These are phyloP conservation scores for Teunomyces funiuensis DNA, from an alignment of 805 yeast species.

Conservation along the genomic window DNA sequence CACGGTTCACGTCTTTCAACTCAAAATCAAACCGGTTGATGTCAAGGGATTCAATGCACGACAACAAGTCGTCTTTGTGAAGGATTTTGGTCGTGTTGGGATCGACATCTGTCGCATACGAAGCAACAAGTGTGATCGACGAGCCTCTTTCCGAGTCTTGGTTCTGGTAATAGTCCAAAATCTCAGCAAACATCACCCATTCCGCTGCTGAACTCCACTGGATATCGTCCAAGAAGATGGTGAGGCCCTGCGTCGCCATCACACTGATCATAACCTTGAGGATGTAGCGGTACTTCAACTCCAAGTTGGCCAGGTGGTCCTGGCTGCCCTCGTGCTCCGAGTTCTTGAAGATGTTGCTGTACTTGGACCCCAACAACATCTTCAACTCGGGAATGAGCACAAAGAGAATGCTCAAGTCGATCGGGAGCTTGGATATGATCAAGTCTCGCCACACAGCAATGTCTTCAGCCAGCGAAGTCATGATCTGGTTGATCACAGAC, in stretches of 20 bases:
- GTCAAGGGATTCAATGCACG: not conserved
- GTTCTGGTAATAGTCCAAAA: constrained; percentile 18
- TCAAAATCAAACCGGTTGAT: constrained; percentile 11
- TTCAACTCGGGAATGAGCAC: constrained; percentile 46
- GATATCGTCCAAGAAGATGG: constrained; percentile 46
- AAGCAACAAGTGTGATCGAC: constrained; percentile 12
- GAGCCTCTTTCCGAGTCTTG: constrained; percentile 10
- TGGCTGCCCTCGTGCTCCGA: constrained; percentile 9
- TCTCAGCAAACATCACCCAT: constrained; percentile 28
- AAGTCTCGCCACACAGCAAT: constrained; percentile 42
- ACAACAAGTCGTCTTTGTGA: not conserved
- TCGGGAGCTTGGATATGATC: constrained; percentile 36
- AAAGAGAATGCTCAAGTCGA: constrained; percentile 43
- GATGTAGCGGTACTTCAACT: constrained; percentile 41
- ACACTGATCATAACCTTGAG: constrained; percentile 43
- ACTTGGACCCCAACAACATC: constrained; percentile 43
- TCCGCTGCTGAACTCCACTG: constrained; percentile 43
- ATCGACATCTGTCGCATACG: constrained; percentile 1
- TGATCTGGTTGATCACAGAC: constrained; percentile 39
- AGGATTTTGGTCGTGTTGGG: not conserved
- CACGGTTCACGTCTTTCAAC: constrained; percentile 8
- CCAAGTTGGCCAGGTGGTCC: constrained; percentile 28
- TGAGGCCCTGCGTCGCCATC: constrained; percentile 42
- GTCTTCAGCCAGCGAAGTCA: constrained; percentile 34
- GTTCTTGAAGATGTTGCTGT: constrained; percentile 15